phyloP scores from a whole-genome alignment of 2,329 filamentous ascomycete species.

The Phaeophleospora eucalypticola region DNA sequence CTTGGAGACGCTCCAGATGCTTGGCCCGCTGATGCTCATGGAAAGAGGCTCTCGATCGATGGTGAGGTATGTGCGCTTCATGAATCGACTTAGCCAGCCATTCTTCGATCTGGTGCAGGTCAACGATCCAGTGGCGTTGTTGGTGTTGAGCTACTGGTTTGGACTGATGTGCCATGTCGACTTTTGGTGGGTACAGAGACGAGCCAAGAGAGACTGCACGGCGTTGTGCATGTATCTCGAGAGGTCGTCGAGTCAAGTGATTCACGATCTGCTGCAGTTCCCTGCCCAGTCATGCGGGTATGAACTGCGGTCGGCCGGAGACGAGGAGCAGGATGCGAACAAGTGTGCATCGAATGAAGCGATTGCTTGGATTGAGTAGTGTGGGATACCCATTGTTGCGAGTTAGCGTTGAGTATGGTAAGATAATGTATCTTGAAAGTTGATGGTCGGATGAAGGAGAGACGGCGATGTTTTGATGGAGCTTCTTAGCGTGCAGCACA shows the following conservation, averaged over 20 bases:
- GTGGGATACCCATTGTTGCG: no score
- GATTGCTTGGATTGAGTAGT: no score
- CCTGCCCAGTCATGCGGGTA: conserved; percentile 1
- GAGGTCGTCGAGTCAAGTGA: neutral
- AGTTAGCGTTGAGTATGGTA: no score
- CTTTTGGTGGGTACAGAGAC: conserved; percentile 1
- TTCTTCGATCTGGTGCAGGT: neutral
- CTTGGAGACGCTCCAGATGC: neutral
- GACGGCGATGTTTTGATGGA: no score
- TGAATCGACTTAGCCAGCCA: neutral
- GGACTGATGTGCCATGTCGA: conserved; percentile 2
- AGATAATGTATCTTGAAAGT: no score
- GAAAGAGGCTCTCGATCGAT: conserved; percentile 2
- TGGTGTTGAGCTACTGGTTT: conserved; percentile 2
- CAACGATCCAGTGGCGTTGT: neutral
- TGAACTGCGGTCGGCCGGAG: no score
- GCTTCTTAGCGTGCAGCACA: no score
- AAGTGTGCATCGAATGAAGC: no score
- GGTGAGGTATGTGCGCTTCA: neutral
- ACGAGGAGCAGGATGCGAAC: no score
- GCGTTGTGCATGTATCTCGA: conserved; percentile 3
- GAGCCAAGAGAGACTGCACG: neutral
- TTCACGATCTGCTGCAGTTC: neutral
- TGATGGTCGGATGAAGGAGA: no score
- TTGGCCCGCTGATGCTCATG: neutral